A percentile compares a stretch with the other conserved stretches of the same genome.
Conservation (phyloP, 2,329 filamentous ascomycete genomes). For the Xylaria sp. region DNA sequence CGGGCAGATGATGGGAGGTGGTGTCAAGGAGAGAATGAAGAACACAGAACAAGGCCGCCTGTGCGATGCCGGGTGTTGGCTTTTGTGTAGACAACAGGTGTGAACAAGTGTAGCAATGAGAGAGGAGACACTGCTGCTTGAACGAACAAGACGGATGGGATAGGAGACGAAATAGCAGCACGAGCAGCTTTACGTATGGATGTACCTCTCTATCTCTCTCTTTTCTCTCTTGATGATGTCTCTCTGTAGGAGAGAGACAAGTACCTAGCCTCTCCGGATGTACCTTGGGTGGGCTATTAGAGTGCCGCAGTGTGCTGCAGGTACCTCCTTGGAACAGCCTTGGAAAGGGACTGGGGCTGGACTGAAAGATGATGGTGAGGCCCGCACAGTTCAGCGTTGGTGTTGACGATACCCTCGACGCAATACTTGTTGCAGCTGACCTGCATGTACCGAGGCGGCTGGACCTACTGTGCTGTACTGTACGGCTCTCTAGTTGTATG, state of each 20-base stretch:
- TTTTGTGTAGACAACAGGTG: conserved; percentile 24
- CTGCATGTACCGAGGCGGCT: neutral
- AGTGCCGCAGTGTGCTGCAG: neutral
- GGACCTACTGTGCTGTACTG: conserved; percentile 1
- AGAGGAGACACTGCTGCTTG: conserved; percentile 21
- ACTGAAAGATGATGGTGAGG: too few relatives aligned
- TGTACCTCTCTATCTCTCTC: too few relatives aligned
- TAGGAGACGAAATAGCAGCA: conserved; percentile 29
- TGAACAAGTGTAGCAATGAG: conserved; percentile 10
- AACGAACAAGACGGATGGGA: conserved; percentile 32
- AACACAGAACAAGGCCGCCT: neutral
- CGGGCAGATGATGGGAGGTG: conserved; percentile 6
- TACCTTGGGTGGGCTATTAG: too few relatives aligned
- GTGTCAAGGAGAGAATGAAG: neutral
- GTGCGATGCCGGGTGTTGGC: conserved; percentile 22
- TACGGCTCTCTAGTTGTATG: conserved; percentile 5
- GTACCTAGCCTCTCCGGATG: too few relatives aligned
- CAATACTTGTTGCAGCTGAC: neutral
- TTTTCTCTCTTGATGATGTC: too few relatives aligned
- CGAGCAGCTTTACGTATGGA: too few relatives aligned
- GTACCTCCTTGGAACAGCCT: neutral
- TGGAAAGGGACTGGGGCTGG: conserved; percentile 20
- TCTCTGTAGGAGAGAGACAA: too few relatives aligned
- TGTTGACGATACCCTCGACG: neutral
- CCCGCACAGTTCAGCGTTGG: neutral